Evolutionary conservation across 495 filamentous ascomycete genomes (phyloP), one percentile per base, ranked within the genome.

Genomic region (Podospora pseudoanserina): DNA sequence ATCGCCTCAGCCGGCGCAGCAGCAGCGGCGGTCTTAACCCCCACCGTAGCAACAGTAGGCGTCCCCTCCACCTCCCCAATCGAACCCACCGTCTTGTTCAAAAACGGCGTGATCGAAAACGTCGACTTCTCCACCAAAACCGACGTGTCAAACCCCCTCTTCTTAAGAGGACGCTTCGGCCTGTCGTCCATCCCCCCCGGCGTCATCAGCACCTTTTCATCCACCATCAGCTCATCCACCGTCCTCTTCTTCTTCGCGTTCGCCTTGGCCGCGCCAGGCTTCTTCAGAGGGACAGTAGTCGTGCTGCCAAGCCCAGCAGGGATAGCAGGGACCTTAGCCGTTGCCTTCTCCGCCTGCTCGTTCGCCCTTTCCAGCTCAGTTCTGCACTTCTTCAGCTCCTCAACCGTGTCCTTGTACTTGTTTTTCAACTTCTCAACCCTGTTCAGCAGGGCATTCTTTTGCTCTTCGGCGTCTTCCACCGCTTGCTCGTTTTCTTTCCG

Each of bases 21-120:
- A 61, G 59, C 67, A 70, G 70, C 66, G 44, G 30, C 19, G 19
- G 64, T 60, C 6, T 68, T 55, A 54, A 67, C 66, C 5, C 55
- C 55, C 55, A 20, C 55, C 55, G 19, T 58, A 9, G 55, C 55
- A 26, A 26, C 55, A 26, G 55, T 26, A 68, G 18, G 69, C 63
- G 34, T 74, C 67, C 19, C 72, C 67, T 23, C 63, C 57, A 30
- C 57, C 67, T 18, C 72, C 67, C 13, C 63, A 53, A 30, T 53
- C 64, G 79, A 79, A 71, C 82, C 89, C 56, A 85, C 81, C 6
- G 90, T 91, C 64, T 91, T 89, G 80, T 94, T 96, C 32, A 97
- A 80, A 77, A 93, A 96, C 0, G 94, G 94, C 1, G 94, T 97
- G 69, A 97, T 93, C 13, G 92, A 95, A 75, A 97, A 97, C 20